Evolutionary conservation across 306 rosid genomes (phyloP), one percentile per base, ranked within the genome.

Genomic region (Prinsepia uniflora): DNA sequence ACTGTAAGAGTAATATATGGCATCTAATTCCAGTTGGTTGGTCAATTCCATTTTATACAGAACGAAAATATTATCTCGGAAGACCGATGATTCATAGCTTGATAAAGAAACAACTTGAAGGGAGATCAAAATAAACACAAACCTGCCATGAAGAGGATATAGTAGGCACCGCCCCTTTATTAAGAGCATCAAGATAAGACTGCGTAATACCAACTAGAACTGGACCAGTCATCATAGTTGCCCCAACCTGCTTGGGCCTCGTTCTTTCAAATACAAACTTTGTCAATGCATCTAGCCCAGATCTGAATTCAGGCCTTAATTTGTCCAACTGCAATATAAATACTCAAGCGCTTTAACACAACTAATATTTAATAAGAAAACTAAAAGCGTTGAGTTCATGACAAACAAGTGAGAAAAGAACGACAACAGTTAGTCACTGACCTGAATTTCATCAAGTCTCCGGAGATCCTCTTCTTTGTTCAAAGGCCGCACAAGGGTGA

Each of bases 111-210:
- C 1, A 11, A 30, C 63, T 39, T 3, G 14, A 65, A 11, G 74
- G 52, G n/a, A 61, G 49, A 57, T 76, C 24, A 63, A 18, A 34
- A 59, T 20, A 39, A n/a, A 58, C 8, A 84, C 80, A 53, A 66
- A 89, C 99, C 99, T 95, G 97, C 99, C 99, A 95, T 20, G 99
- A 91, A 73, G 97, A 95, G 70, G 94, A 81, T 81, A 95, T 91
- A 43, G 92, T 81, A 54, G 99, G 99, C 78, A 95, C 99, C 3
- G 99, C 99, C 80, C 99, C 99, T 62, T 87, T 85, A 76, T 95
- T 95, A 47, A 95, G 86, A 24, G 99, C 99, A 73, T 89, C 88
- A 44, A 95, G 84, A 90, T 95, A 95, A 56, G 99, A 84, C 74
- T 91, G 79, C 0, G 89, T 89, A 46, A 95, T 82, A 40, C 99